Base-by-base conservation (phyloP, 2,329 filamentous ascomycete species). In the Alternaria sp. region DNA sequence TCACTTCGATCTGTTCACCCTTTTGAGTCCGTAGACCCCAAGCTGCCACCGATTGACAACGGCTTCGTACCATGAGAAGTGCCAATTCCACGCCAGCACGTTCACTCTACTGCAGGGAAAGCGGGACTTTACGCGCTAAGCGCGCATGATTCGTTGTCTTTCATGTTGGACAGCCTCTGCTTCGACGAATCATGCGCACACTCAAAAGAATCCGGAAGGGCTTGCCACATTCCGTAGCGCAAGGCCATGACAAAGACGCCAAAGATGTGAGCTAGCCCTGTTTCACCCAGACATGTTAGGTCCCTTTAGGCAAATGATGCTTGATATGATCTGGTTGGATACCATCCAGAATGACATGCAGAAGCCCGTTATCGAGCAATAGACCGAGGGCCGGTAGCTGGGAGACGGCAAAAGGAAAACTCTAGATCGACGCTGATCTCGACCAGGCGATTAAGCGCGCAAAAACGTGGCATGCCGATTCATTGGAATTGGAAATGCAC, bases 181-280 rank as follows among this genome's bases (percentile, higher is more conserved):
- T 47, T 32, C 30, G 50, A 55, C 61, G 45, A 63, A 60, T 63
- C 19, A 52, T 53, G 23, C 36, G 32, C 10, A 12, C 11, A 19
- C 21, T 15, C 21, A 12, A n/a, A 30, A 21, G 36, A 40, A 26
- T 40, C 21, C 28, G 62, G 59, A 59, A 62, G 55, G 62, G 55
- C 50, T 65, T 59, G 45, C 55, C 62, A 56, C 21, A 32, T 46
- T 56, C 45, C 30, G 59, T 21, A 62, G 26, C 55, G n/a, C 45
- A 62, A 25, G 59, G 12, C 12, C 26, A 30, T 17, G 26, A 44
- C 36, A 51, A 36, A 26, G n/a, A 57, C 44, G 53, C 43, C 62
- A 58, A 36, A 36, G 21, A 19, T 30, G 12, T 25, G 19, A 30
- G 19, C 54, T 44, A 49, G n/a, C 36, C 25, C 25, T 21, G 30